Conservation (phyloP, 2,329 filamentous ascomycete genomes). For the Daldinia sp. region DNA sequence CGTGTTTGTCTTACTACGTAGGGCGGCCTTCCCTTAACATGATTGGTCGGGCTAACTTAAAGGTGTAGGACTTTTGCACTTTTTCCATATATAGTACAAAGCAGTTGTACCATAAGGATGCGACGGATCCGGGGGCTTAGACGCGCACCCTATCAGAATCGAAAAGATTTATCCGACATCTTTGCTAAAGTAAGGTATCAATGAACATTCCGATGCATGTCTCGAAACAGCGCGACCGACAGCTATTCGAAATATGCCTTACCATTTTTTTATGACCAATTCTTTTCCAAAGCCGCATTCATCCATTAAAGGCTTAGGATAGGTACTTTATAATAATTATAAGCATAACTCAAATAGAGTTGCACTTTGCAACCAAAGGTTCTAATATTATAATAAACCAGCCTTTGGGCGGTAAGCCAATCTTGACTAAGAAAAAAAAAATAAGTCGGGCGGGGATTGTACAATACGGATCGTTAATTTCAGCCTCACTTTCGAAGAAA, state of each 20-base stretch:
- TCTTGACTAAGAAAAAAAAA: too few species aligned
- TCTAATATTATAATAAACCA: too few species aligned
- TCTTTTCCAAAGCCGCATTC: not conserved
- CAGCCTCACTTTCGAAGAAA: not conserved
- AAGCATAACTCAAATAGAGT: not conserved
- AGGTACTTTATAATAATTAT: too few species aligned
- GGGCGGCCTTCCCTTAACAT: conserved; percentile 13
- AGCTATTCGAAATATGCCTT: not conserved
- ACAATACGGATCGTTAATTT: not conserved
- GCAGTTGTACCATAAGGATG: conserved; percentile 21
- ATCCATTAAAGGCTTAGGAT: not conserved
- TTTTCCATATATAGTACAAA: conserved; percentile 24
- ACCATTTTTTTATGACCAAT: not conserved
- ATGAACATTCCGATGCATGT: not conserved
- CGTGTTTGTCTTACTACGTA: conserved; percentile 14
- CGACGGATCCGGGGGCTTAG: conserved; percentile 32
- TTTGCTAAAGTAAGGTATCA: not conserved
- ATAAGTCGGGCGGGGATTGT: not conserved
- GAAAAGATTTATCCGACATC: not conserved
- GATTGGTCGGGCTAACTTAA: conserved; percentile 25
- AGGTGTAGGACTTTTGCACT: conserved; percentile 8
- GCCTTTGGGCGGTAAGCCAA: too few species aligned
- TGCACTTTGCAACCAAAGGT: not conserved
- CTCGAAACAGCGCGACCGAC: not conserved
- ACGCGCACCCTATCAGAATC: not conserved